Conservation (phyloP, 306 rosid genomes). For the Arachis hypogaea region DNA sequence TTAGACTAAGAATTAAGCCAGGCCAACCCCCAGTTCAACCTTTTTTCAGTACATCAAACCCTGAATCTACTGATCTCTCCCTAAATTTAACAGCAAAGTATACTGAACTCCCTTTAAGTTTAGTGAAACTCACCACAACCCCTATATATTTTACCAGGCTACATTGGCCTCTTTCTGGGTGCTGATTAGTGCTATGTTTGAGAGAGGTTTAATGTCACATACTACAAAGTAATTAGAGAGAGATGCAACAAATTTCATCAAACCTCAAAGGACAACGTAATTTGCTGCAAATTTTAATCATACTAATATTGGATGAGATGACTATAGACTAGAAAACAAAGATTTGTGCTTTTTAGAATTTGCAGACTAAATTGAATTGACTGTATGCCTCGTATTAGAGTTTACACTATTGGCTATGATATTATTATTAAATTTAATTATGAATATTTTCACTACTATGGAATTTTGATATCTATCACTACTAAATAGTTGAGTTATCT, state of each 20-base stretch:
- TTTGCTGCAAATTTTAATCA: too few relatives aligned
- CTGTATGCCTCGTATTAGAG: neutral
- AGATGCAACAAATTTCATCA: too few relatives aligned
- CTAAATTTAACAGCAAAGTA: neutral
- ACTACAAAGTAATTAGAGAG: too few relatives aligned
- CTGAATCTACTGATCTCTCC: neutral
- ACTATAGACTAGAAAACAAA: slow-evolving; percentile 7
- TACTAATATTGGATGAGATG: neutral
- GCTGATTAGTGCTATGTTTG: too few relatives aligned
- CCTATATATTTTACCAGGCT: too few relatives aligned
- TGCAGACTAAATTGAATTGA: neutral
- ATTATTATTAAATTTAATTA: too few relatives aligned
- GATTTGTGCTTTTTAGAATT: slow-evolving; percentile 1
- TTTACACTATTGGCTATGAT: neutral
- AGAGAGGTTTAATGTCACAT: too few relatives aligned
- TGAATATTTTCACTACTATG: neutral
- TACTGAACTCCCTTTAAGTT: too few relatives aligned
- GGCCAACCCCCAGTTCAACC: neutral
- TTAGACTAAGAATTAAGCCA: slow-evolving; percentile 4
- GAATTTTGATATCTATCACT: slow-evolving; percentile 6
- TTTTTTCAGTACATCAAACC: slow-evolving; percentile 1
- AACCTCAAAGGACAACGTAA: too few relatives aligned
- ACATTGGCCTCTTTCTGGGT: too few relatives aligned
- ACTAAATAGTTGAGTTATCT: neutral
- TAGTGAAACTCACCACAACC: too few relatives aligned